phyloP scores from a whole-genome alignment of 345 rosid species.

The Populus tremula region DNA sequence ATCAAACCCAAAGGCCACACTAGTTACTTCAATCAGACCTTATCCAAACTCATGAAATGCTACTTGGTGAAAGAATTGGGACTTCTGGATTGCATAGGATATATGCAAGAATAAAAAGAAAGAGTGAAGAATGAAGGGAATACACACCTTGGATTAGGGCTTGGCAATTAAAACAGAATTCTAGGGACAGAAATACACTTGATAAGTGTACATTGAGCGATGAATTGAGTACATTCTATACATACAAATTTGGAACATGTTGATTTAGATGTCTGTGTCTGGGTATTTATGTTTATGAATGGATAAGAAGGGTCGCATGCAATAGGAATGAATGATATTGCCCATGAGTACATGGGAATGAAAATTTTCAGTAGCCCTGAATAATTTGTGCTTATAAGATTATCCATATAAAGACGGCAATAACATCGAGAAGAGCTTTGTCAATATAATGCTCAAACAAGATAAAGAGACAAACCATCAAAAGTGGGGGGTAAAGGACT shows the following conservation, averaged over 20 bases:
- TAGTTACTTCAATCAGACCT: not conserved
- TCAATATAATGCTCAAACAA: not conserved
- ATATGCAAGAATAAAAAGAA: not conserved
- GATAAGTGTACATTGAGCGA: too few relatives aligned
- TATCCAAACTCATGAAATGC: not conserved
- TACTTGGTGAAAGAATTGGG: not conserved
- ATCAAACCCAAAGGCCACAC: not conserved
- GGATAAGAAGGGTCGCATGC: not conserved
- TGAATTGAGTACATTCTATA: not conserved
- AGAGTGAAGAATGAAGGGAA: not conserved
- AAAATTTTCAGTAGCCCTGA: not conserved
- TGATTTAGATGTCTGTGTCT: not conserved
- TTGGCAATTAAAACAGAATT: not conserved
- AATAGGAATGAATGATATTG: not conserved
- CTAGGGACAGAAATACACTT: not conserved
- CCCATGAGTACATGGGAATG: not conserved
- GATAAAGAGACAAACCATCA: not conserved
- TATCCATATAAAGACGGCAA: not conserved
- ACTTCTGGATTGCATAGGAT: not conserved
- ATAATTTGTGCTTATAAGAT: not conserved
- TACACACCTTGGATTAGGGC: not conserved
- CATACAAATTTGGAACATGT: not conserved
- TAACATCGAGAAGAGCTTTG: not conserved
- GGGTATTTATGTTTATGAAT: not conserved
- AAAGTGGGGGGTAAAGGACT: not conserved